These are phyloP conservation scores for Piper betle DNA, from an alignment of 164 flowering plant species.

Conservation along the genomic window DNA sequence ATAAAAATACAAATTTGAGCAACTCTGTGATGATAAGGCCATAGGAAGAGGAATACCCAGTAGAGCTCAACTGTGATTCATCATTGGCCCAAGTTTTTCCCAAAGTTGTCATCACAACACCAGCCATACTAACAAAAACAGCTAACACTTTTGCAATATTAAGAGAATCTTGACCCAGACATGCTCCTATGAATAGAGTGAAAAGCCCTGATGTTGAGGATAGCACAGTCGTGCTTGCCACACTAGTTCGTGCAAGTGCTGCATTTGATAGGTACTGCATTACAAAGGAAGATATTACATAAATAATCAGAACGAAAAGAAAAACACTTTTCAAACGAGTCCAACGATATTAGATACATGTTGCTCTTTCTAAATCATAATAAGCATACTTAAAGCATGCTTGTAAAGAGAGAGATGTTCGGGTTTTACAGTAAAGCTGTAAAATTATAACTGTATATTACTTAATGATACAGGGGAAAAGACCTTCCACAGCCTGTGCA, in stretches of 20 bases:
- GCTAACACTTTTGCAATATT: slow-evolving; percentile 75
- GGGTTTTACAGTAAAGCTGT: no score
- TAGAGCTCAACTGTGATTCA: slow-evolving; percentile 43
- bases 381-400: no score
- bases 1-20: slow-evolving; percentile 7
- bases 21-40: no score
- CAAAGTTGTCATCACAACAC: slow-evolving; percentile 92
- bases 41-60: slow-evolving; percentile 31
- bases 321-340: background rate
- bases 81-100: slow-evolving; percentile 99
- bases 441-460: no score
- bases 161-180: slow-evolving; percentile 79
- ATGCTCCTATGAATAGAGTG: slow-evolving; percentile 84
- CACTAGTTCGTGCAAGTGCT: slow-evolving; percentile 94
- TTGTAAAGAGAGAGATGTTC: no score
- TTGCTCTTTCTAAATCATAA: no score
- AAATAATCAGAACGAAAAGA: no score
- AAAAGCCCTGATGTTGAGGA: slow-evolving; percentile 97
- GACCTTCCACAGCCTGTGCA: background rate
- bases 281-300: background rate
- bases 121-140: slow-evolving; percentile 91
- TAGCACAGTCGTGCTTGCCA: slow-evolving; percentile 91
- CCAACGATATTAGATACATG: no score
- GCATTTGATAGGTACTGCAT: slow-evolving; percentile 93
- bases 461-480: background rate